Percentiles rank a stretch among this genome's conserved stretches.
Evolutionary conservation across 495 filamentous ascomycete genomes (phyloP).

Genomic region (Immersiella caudata): DNA sequence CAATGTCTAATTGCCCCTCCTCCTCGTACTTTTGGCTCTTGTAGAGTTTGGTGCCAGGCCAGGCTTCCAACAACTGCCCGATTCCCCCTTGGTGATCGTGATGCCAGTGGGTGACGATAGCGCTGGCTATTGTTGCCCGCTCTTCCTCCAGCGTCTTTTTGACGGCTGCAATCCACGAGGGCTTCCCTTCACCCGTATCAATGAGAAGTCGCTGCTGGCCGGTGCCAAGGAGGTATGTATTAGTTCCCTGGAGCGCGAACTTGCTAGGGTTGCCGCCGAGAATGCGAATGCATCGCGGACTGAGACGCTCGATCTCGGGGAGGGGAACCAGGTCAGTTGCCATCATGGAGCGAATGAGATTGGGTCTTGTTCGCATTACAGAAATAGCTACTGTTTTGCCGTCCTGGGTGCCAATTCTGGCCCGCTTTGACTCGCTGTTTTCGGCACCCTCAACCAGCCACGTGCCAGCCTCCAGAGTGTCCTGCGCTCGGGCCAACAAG

Average conservation of each 20-base stretch:
- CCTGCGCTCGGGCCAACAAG: no score
- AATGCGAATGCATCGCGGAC: constrained; percentile 69
- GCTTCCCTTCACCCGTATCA: constrained; percentile 75
- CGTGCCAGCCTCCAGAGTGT: no score
- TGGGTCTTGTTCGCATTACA: background rate
- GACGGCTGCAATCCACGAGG: constrained; percentile 62
- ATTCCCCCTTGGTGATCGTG: constrained; percentile 81
- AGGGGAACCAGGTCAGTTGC: constrained; percentile 49
- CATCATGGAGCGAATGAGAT: constrained; percentile 32
- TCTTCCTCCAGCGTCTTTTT: constrained; percentile 65
- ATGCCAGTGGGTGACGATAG: constrained; percentile 90
- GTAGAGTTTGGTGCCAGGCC: constrained; percentile 58
- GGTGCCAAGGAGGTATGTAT: constrained; percentile 83
- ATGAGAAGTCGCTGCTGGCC: constrained; percentile 70
- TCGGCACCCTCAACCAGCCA: no score
- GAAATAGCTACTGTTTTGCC: background rate
- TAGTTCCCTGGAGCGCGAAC: constrained; percentile 66
- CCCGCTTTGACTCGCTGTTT: no score
- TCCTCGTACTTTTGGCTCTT: constrained; percentile 51
- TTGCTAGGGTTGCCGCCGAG: constrained; percentile 83
- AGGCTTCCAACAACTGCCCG: constrained; percentile 62
- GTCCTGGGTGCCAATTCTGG: no score
- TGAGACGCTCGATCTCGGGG: constrained; percentile 67
- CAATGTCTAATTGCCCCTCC: constrained; percentile 56
- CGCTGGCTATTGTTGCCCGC: constrained; percentile 62